Conservation (phyloP, 2,329 filamentous ascomycete species). For the Arthrobotrys sinensis region DNA sequence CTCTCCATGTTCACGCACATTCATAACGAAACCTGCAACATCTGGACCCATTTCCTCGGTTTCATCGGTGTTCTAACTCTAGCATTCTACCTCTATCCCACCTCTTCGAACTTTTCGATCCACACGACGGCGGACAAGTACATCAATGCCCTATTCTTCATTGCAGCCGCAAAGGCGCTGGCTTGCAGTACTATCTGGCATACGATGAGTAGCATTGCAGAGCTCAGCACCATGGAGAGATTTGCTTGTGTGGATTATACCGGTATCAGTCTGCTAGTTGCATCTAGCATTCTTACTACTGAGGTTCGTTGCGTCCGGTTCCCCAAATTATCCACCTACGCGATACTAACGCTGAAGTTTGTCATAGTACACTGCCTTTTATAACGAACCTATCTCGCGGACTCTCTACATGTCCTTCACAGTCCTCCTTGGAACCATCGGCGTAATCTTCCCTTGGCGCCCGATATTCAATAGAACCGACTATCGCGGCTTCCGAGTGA, state of each 20-base stretch:
- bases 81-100: constrained; percentile 96
- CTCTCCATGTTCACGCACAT: constrained; percentile 81
- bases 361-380: constrained; percentile 89
- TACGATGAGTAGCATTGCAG: constrained; percentile 97
- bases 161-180: constrained; percentile 93
- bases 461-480: constrained; percentile 90
- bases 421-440: constrained; percentile 83
- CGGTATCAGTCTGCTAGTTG: constrained; percentile 93
- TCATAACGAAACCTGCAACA: constrained; percentile 96
- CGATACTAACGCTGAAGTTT: neutral
- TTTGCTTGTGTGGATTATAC: constrained; percentile 99
- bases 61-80: constrained; percentile 88
- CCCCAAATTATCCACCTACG: neutral
- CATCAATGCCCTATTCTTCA: constrained; percentile 94
- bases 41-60: constrained; percentile 95
- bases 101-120: constrained; percentile 85
- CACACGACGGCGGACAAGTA: constrained; percentile 90
- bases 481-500: constrained; percentile 92
- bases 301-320: constrained; percentile 70
- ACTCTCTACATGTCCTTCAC: constrained; percentile 89
- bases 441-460: constrained; percentile 95
- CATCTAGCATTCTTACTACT: constrained; percentile 96
- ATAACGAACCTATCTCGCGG: constrained; percentile 91
- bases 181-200: constrained; percentile 98
- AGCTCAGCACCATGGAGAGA: constrained; percentile 88